These are phyloP conservation scores for Spirogloea muscicola DNA, from an alignment of 139 green algal genomes.

Conservation along the genomic window DNA sequence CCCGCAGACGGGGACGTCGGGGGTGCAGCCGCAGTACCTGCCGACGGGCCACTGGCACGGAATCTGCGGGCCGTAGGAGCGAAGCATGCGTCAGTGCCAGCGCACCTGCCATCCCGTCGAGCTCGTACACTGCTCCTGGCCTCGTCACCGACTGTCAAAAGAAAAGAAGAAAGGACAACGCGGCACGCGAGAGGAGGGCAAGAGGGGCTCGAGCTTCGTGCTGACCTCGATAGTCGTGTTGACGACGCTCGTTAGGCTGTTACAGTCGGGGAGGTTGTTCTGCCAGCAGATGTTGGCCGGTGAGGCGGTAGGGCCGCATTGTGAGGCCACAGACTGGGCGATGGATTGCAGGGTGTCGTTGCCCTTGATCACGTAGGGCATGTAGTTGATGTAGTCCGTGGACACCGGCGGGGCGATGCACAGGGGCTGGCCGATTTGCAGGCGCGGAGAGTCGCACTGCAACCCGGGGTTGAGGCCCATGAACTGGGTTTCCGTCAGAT, in stretches of 20 bases:
- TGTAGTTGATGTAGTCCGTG: neutral
- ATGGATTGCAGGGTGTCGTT: conserved; percentile 13
- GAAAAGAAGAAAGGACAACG: no score
- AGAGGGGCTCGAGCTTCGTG: no score
- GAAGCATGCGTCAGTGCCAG: no score
- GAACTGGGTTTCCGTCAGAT: conserved; percentile 4
- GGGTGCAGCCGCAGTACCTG: conserved; percentile 5
- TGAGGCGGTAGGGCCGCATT: conserved; percentile 1
- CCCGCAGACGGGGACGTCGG: conserved; percentile 4
- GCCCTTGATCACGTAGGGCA: conserved; percentile 8
- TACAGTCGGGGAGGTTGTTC: conserved; percentile 1
- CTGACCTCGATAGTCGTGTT: no score
- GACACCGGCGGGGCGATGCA: neutral
- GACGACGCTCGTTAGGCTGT: no score
- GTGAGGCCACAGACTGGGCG: neutral
- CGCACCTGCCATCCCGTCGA: no score
- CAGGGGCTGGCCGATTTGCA: conserved; percentile 20
- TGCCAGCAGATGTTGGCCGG: neutral
- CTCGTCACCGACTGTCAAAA: no score
- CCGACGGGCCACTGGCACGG: conserved; percentile 4
- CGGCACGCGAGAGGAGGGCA: no score
- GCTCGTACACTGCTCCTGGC: no score
- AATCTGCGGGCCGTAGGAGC: no score
- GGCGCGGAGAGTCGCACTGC: conserved; percentile 16
- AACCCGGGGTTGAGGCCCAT: conserved; percentile 3